Percentiles rank a stretch among this genome's conserved stretches.
Conservation (phyloP, 192 early-diverging fungal genomes). For the Rhizophagus sp. region DNA sequence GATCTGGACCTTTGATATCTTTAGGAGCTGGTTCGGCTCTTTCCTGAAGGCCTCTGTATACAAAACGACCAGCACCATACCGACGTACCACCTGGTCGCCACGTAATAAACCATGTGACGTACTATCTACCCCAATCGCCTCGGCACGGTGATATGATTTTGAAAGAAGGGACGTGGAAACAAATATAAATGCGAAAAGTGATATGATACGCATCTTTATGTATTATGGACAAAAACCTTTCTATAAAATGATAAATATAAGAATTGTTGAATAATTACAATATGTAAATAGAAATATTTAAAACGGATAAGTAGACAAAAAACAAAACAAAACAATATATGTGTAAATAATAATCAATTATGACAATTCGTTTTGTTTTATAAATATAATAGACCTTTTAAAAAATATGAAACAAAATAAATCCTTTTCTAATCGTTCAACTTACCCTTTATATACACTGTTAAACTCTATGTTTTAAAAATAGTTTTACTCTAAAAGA, state of each 20-base stretch:
- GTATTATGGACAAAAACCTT: background rate
- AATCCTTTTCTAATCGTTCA: background rate
- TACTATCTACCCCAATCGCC: background rate
- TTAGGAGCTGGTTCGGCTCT: background rate
- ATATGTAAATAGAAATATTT: background rate
- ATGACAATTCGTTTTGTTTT: too few relatives aligned
- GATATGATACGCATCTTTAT: constrained; percentile 8
- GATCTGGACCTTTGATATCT: background rate
- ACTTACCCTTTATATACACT: background rate
- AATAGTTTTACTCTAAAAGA: background rate
- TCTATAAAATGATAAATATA: background rate
- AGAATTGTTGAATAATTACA: background rate
- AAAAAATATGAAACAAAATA: background rate
- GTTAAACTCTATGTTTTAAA: background rate
- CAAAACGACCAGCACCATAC: background rate
- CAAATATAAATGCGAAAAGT: constrained; percentile 14
- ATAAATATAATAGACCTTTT: too few relatives aligned
- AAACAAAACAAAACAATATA: too few relatives aligned
- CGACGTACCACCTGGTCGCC: background rate
- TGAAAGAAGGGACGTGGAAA: constrained; percentile 9
- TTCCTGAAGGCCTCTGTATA: background rate
- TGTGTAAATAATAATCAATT: too few relatives aligned
- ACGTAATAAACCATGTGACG: background rate
- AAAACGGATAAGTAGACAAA: too few relatives aligned
- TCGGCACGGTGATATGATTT: background rate